Base-by-base conservation (phyloP, 257 asterid genomes). In the Capsicum pubescens region DNA sequence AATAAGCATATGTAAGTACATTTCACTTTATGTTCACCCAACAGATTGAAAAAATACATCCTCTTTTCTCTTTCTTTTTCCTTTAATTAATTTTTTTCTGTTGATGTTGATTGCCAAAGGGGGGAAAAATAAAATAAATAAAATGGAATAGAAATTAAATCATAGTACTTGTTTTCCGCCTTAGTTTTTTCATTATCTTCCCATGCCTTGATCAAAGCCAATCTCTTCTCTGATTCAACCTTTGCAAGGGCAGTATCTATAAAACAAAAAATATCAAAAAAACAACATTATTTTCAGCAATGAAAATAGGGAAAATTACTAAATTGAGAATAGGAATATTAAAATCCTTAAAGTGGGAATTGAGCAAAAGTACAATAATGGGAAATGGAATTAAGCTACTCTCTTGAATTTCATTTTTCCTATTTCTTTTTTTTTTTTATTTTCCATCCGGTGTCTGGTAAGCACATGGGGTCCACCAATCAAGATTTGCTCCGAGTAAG, bases 161-260 rank as follows among this genome's bases (percentile, higher is more conserved):
- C 1, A 55, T 46, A n/a, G 0, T 83, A 92, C 97, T 89, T 92
- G 86, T 89, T 92, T 44, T 89, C 91, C 44, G 90, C 89, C 87
- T 90, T 90, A 1, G 92, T 9, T 87, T 92, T 92, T 82, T 91
- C 93, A 85, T 88, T 90, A 7, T 92, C 97, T 90, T 92, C 97
- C 97, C 97, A 92, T 46, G 97, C 97, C 87, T 89, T 91, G 85
- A 92, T 87, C 74, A 92, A 86, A 50, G 95, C 92, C 86, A 90
- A 82, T 83, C 84, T 92, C 80, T 83, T 67, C 74, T 92, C 90
- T 82, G 61, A 64, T 72, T 89, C 91, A 44, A 89, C 87, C 79
- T 81, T 58, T 88, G 91, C 93, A 72, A 88, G 89, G 5, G 85
- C 90, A 72, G 26, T 85, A 86, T 88, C 94, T 91, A 14, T 15